Evolutionary conservation across 345 rosid species (phyloP), one percentile per base, ranked within the genome.

Genomic region (Eucalyptus urophylla): DNA sequence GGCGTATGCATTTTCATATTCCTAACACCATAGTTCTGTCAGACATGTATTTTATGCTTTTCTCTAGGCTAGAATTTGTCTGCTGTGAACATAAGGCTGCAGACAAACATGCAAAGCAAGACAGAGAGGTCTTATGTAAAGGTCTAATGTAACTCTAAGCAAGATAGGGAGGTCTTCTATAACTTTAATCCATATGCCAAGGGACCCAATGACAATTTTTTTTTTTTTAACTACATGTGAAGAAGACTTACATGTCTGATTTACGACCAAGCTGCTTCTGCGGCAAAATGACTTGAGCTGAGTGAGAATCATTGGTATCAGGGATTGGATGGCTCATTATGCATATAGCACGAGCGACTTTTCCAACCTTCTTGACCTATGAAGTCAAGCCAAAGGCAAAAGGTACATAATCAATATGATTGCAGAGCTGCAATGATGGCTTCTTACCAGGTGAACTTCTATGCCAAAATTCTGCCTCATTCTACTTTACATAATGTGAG

Each of bases 241-340:
- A 62, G 86, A 10, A 8, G 87, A 89, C 96, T 80, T 92, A 96
- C 99, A 96, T 97, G 89, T 97, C 99, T 58, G 98, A 97, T 95
- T 95, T 95, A 89, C 98, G 99, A 65, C 94, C 96, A 51, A 98
- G 94, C 90, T 98, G 99, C 93, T 97, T 98, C 91, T 98, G 99
- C 6, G 99, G 99, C 88, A 97, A 92, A 91, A 98, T 98, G 92
- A 97, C 97, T 92, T 97, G 99, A 27, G 92, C 97, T 22, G 98
- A 97, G 92, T 96, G 99, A 91, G 97, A 97, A 87, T 95, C 96
- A 51, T 94, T 92, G 88, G 99, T 98, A 92, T 93, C 88, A 67
- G 97, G 98, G 91, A 98, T 95, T 16, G 99, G 98, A 91, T 98
- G 99, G 92, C 96, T 98, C 98, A 98, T 96, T 89, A 98, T 95